A percentile compares a stretch with the other conserved stretches of the same genome.
Evolutionary conservation across 352 stramenopile species (phyloP).

Genomic region (Globisporangium canariense): DNA sequence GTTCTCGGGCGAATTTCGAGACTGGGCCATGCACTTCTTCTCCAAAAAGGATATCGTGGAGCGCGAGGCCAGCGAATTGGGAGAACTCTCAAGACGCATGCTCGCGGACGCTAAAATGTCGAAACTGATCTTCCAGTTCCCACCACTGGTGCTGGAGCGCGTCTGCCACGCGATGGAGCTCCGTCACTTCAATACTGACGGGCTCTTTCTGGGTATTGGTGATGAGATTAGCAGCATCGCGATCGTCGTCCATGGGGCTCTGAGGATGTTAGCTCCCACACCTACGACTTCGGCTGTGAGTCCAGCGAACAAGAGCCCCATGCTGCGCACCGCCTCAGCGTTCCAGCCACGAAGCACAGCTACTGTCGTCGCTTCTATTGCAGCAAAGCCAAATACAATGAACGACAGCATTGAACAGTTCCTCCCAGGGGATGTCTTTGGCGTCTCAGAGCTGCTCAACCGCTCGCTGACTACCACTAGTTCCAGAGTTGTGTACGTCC

Average conservation of each 20-base stretch:
- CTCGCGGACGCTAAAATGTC: conserved; percentile 27
- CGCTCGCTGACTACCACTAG: not conserved
- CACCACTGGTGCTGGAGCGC: conserved; percentile 48
- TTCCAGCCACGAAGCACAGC: not conserved
- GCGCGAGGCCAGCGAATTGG: conserved; percentile 9
- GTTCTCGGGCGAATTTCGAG: conserved; percentile 7
- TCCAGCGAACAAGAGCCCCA: not conserved
- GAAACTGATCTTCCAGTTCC: conserved; percentile 55
- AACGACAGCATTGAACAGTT: conserved; percentile 12
- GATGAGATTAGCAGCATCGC: conserved; percentile 24
- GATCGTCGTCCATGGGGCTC: conserved; percentile 35
- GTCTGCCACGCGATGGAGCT: conserved; percentile 45
- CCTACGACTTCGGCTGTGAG: not conserved
- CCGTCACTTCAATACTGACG: conserved; percentile 18
- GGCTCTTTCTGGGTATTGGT: conserved; percentile 21
- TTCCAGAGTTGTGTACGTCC: conserved; percentile 21
- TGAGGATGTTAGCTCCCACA: conserved; percentile 7
- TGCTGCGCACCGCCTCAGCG: not conserved
- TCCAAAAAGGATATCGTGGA: not conserved
- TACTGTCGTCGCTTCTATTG: not conserved
- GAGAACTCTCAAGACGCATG: conserved; percentile 21
- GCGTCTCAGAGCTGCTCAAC: conserved; percentile 27
- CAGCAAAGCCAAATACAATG: not conserved
- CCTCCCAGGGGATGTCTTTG: conserved; percentile 37
- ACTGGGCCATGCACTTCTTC: conserved; percentile 16